Evolutionary conservation across 805 yeast genomes (phyloP).

Genomic region (Metschnikowia baotianmanensis): DNA sequence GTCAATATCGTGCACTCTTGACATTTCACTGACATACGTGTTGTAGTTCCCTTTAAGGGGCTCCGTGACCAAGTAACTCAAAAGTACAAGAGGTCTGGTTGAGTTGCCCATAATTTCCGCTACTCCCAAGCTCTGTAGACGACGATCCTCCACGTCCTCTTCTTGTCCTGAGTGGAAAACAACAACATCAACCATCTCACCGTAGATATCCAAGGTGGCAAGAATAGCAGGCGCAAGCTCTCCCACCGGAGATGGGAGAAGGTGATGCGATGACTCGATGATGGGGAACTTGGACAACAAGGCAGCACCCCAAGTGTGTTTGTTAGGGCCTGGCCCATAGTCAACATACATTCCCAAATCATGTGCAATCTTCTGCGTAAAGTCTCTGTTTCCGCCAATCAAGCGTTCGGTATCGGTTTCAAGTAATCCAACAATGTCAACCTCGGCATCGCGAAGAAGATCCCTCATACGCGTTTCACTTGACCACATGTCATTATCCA

Average conservation of each 20-base stretch:
- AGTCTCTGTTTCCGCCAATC: slow-evolving; percentile 92
- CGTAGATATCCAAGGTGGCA: slow-evolving; percentile 91
- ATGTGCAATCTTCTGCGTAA: slow-evolving; percentile 87
- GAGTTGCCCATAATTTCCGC: slow-evolving; percentile 78
- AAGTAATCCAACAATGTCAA: slow-evolving; percentile 86
- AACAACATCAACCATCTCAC: slow-evolving; percentile 82
- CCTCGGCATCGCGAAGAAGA: slow-evolving; percentile 77
- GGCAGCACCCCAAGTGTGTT: slow-evolving; percentile 98
- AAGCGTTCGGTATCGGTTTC: slow-evolving; percentile 94
- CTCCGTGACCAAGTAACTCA: slow-evolving; percentile 86
- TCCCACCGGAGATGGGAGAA: slow-evolving; percentile 95
- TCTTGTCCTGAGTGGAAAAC: slow-evolving; percentile 99
- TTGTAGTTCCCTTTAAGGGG: slow-evolving; percentile 90
- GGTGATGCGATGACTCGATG: slow-evolving; percentile 81
- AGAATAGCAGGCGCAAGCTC: slow-evolving; percentile 98
- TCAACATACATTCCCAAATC: slow-evolving; percentile 94
- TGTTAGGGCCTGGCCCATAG: slow-evolving; percentile 96
- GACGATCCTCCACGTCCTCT: slow-evolving; percentile 92
- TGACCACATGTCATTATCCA: slow-evolving; percentile 98
- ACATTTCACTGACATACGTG: slow-evolving; percentile 78
- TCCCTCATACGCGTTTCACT: slow-evolving; percentile 87
- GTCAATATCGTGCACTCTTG: slow-evolving; percentile 93
- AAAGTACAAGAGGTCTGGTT: slow-evolving; percentile 77
- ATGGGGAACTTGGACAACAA: slow-evolving; percentile 93
- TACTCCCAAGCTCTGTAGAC: slow-evolving; percentile 76